Evolutionary conservation across 2,329 filamentous ascomycete genomes (phyloP).

Genomic region (Cryphonectria naterciae): DNA sequence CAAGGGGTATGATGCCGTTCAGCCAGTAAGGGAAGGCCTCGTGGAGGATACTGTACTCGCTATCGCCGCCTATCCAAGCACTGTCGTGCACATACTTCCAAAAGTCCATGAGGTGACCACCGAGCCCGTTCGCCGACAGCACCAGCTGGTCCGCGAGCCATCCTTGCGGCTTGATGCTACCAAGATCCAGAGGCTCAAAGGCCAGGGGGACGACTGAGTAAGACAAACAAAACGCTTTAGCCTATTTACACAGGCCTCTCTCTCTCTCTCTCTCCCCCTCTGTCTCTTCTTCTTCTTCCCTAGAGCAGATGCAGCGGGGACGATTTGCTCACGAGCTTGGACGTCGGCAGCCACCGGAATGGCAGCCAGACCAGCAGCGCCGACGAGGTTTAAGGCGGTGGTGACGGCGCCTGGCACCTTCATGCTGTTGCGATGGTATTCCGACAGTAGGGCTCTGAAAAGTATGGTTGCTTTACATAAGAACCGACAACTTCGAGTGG

Average conservation of each 20-base stretch:
- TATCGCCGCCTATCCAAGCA: slow-evolving; percentile 54
- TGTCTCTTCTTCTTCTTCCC: neutral
- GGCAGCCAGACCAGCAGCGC: neutral
- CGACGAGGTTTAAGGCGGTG: neutral
- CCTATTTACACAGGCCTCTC: neutral
- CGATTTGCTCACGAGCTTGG: slow-evolving; percentile 2
- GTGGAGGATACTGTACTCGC: slow-evolving; percentile 57
- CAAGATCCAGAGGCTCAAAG: slow-evolving; percentile 32
- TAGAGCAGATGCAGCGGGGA: neutral
- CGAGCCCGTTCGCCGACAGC: slow-evolving; percentile 14
- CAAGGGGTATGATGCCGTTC: slow-evolving; percentile 60
- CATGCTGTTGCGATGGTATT: neutral
- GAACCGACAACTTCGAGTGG: neutral
- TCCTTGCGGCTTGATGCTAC: slow-evolving; percentile 27
- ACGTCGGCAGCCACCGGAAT: slow-evolving; percentile 3
- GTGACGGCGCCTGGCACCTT: neutral
- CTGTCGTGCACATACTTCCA: slow-evolving; percentile 57
- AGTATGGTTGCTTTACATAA: neutral
- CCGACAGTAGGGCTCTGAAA: neutral
- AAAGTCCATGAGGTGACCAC: slow-evolving; percentile 50
- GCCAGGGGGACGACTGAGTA: slow-evolving; percentile 21
- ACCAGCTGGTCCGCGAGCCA: slow-evolving; percentile 23
- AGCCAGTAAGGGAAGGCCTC: slow-evolving; percentile 63
- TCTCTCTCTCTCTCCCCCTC: neutral
- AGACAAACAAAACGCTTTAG: neutral